A percentile compares a stretch with the other conserved stretches of the same genome.
These are phyloP conservation scores for Rhodotorula paludigena DNA, from an alignment of 768 basidiomycete genomes.

Conservation along the genomic window DNA sequence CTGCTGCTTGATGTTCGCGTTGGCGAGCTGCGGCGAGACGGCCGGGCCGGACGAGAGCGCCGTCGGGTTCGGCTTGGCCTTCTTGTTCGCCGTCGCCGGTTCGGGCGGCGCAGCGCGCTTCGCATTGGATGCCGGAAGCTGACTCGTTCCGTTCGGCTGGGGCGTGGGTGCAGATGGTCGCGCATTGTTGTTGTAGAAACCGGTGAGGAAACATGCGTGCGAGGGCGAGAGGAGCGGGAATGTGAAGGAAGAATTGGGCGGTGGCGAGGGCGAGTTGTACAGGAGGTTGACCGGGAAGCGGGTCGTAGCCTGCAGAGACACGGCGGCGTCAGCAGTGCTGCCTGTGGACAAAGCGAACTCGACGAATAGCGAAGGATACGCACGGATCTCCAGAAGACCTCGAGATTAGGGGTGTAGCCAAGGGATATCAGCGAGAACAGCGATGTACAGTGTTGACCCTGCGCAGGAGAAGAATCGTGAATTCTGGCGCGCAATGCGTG, in stretches of 20 bases:
- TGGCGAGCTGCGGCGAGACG: background rate
- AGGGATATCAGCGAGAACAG: conserved; percentile 36
- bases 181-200: conserved; percentile 31
- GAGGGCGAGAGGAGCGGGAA: conserved; percentile 19
- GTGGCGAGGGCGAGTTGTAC: conserved; percentile 17
- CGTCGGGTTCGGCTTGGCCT: conserved; percentile 21
- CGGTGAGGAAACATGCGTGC: conserved; percentile 36
- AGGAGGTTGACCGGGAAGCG: conserved; percentile 33
- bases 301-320: conserved; percentile 4
- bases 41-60: too few species aligned
- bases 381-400: conserved; percentile 31
- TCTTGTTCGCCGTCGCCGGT: conserved; percentile 12
- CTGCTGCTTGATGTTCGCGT: background rate
- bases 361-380: background rate
- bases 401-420: conserved; percentile 32
- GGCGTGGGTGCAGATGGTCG: background rate
- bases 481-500: too few species aligned
- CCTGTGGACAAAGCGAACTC: too few species aligned
- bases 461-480: background rate
- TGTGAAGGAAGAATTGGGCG: conserved; percentile 2
- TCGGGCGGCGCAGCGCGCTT: conserved; percentile 18
- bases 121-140: background rate
- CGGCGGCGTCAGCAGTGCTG: background rate
- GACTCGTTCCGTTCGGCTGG: background rate
- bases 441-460: conserved; percentile 28